Conservation (phyloP, 257 asterid species). For the Nicotiana tomentosiformis region DNA sequence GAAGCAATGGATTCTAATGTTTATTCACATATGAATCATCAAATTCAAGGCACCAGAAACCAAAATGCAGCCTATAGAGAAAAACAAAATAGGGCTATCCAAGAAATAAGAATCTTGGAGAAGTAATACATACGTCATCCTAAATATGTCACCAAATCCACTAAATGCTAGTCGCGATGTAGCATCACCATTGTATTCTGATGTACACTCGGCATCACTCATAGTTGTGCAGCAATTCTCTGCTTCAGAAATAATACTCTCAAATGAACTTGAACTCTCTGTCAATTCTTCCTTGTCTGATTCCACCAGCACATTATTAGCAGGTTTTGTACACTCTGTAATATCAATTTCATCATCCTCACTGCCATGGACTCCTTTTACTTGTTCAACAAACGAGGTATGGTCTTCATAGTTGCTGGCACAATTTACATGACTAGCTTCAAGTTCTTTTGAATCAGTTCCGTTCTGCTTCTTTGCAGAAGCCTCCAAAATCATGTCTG, state of each 20-base stretch:
- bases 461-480: conserved; percentile 2
- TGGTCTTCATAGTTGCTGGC: neutral
- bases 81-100: neutral
- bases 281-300: conserved; percentile 7
- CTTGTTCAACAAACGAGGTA: conserved; percentile 5
- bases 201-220: conserved; percentile 2
- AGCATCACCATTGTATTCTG: conserved; percentile 1
- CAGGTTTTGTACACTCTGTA: neutral
- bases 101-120: neutral
- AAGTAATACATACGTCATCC: conserved; percentile 11
- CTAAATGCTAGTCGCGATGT: neutral
- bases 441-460: conserved; percentile 11
- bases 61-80: neutral
- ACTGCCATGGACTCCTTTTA: neutral
- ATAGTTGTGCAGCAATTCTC: neutral
- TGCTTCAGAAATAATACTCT: conserved; percentile 5
- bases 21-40: neutral
- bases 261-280: conserved; percentile 17
- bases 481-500: neutral
- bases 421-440: conserved; percentile 4
- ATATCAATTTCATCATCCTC: conserved; percentile 13
- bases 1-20: neutral
- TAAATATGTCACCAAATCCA: conserved; percentile 10
- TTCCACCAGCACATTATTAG: conserved; percentile 3
- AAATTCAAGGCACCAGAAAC: neutral